Percentiles rank a stretch among this genome's conserved stretches.
phyloP scores from a whole-genome alignment of 2,329 filamentous ascomycete genomes.

The Verticillium dahliae region DNA sequence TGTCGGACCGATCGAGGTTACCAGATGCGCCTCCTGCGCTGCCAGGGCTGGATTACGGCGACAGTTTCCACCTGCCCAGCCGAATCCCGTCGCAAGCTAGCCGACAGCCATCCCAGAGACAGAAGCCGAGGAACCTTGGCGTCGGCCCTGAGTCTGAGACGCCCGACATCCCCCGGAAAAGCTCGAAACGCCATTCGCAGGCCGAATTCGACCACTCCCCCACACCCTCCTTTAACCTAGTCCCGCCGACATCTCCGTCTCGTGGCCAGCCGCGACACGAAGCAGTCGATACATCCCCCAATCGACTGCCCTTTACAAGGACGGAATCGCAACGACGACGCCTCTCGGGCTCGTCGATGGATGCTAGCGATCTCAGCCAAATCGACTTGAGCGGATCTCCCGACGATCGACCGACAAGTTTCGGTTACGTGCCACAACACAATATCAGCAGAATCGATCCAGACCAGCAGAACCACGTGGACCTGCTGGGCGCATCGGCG shows the following conservation, averaged over 20 bases:
- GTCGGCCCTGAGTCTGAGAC: conserved; percentile 26
- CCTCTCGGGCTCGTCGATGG: conserved; percentile 42
- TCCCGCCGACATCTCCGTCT: conserved; percentile 8
- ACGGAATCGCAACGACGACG: conserved; percentile 46
- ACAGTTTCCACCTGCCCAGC: conserved; percentile 57
- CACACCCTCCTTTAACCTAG: conserved; percentile 28
- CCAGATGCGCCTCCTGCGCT: conserved; percentile 45
- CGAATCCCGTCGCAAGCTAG: conserved; percentile 55
- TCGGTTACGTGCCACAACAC: conserved; percentile 52
- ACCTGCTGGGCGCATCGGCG: conserved; percentile 46
- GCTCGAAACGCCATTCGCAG: conserved; percentile 57
- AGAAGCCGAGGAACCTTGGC: conserved; percentile 18
- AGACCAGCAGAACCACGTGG: conserved; percentile 29
- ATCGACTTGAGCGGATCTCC: conserved; percentile 27
- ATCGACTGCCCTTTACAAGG: conserved; percentile 49
- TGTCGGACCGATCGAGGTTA: background rate
- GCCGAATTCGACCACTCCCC: conserved; percentile 22
- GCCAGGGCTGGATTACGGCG: conserved; percentile 53
- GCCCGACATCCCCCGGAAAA: conserved; percentile 64
- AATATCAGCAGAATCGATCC: conserved; percentile 50
- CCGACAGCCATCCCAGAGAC: conserved; percentile 25
- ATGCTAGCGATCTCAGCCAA: conserved; percentile 38
- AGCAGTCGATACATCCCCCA: conserved; percentile 3
- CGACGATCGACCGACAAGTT: conserved; percentile 45
- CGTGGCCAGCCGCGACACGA: background rate